A percentile compares a stretch with the other conserved stretches of the same genome.
Evolutionary conservation across 2,329 filamentous ascomycete genomes (phyloP).

Genomic region (Ophiostoma sp.): DNA sequence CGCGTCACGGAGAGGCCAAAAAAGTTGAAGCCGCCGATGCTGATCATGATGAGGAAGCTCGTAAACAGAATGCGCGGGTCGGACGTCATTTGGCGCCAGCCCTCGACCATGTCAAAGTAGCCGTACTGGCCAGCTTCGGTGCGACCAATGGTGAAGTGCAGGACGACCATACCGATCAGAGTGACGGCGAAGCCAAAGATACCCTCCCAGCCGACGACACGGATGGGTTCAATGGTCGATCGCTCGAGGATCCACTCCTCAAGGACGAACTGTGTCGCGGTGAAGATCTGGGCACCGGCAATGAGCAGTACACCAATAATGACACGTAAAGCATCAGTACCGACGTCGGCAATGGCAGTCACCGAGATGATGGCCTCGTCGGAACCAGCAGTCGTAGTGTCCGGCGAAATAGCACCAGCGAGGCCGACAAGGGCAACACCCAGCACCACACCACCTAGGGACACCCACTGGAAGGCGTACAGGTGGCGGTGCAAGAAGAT

Average conservation of each 20-base stretch:
- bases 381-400: slow-evolving; percentile 50
- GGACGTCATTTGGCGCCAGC: slow-evolving; percentile 75
- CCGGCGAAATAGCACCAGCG: slow-evolving; percentile 77
- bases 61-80: slow-evolving; percentile 71
- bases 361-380: slow-evolving; percentile 30
- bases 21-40: slow-evolving; percentile 99
- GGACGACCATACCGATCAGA: slow-evolving; percentile 71
- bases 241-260: slow-evolving; percentile 86
- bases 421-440: slow-evolving; percentile 90
- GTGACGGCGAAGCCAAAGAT: slow-evolving; percentile 86
- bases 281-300: slow-evolving; percentile 93
- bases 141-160: slow-evolving; percentile 75
- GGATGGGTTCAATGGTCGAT: slow-evolving; percentile 70
- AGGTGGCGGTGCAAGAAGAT: slow-evolving; percentile 80
- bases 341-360: slow-evolving; percentile 39
- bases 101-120: slow-evolving; percentile 88
- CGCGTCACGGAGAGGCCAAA: slow-evolving; percentile 94
- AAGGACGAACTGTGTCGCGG: slow-evolving; percentile 90
- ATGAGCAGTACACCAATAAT: slow-evolving; percentile 86
- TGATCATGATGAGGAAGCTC: slow-evolving; percentile 92
- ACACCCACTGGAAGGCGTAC: slow-evolving; percentile 87
- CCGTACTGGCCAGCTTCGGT: slow-evolving; percentile 74
- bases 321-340: slow-evolving; percentile 60
- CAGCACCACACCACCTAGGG: slow-evolving; percentile 79
- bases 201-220: slow-evolving; percentile 95